phyloP scores from a whole-genome alignment of 192 early-diverging fungal genomes.

The Allomyces macrogynus region DNA sequence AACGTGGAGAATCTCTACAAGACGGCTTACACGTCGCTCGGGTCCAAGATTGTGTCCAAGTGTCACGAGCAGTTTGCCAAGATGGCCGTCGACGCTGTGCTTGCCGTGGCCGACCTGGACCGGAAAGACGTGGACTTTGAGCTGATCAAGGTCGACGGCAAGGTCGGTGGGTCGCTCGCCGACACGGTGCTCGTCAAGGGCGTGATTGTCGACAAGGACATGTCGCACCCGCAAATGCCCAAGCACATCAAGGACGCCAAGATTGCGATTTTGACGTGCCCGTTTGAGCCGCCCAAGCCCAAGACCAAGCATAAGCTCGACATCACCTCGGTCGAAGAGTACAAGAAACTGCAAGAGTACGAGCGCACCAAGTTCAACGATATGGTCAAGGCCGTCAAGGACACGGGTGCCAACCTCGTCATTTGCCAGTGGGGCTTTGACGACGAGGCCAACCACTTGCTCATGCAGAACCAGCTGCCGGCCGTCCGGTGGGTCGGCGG shows the following conservation, averaged over 20 bases:
- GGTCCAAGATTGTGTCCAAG: slow-evolving; percentile 98
- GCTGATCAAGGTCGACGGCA: slow-evolving; percentile 98
- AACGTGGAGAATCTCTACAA: slow-evolving; percentile 71
- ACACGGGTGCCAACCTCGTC: slow-evolving; percentile 90
- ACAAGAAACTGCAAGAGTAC: slow-evolving; percentile 86
- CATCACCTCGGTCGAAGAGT: slow-evolving; percentile 95
- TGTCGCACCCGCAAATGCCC: slow-evolving; percentile 99
- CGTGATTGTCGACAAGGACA: slow-evolving; percentile 99
- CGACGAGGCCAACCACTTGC: slow-evolving; percentile 97
- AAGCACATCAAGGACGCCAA: slow-evolving; percentile 86
- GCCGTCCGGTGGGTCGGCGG: slow-evolving; percentile 99
- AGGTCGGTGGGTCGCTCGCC: slow-evolving; percentile 85
- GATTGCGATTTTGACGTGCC: slow-evolving; percentile 96
- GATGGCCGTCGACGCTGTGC: slow-evolving; percentile 94
- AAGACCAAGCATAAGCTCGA: slow-evolving; percentile 99
- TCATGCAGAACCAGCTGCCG: slow-evolving; percentile 91
- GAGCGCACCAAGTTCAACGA: slow-evolving; percentile 89
- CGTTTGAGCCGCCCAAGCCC: slow-evolving; percentile 99
- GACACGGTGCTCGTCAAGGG: slow-evolving; percentile 89
- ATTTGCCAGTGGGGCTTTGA: slow-evolving; percentile 99
- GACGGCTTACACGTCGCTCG: slow-evolving; percentile 89
- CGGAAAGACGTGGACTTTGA: slow-evolving; percentile 99
- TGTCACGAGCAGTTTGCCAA: slow-evolving; percentile 93
- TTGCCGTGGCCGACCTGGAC: slow-evolving; percentile 94
- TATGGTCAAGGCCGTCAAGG: slow-evolving; percentile 95